These are phyloP conservation scores for Cytospora paraplurivora DNA, from an alignment of 2,329 filamentous ascomycete species.

Conservation along the genomic window DNA sequence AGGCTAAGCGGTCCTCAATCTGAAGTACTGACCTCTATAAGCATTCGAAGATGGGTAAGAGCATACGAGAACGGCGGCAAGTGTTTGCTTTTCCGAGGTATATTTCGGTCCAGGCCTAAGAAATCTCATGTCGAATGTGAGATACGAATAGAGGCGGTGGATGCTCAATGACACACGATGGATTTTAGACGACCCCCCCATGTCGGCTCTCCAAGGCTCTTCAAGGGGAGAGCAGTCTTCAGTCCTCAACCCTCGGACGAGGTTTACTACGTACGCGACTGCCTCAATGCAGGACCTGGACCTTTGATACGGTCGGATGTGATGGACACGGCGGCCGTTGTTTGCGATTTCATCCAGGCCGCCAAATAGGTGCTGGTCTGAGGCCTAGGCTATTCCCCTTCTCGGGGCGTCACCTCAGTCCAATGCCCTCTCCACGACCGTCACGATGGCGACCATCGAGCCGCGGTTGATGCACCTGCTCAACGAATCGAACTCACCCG, in stretches of 20 bases:
- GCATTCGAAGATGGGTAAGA: background rate
- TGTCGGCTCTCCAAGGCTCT: background rate
- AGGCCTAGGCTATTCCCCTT: constrained; percentile 22
- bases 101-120: too few species aligned
- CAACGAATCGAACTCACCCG: constrained; percentile 55
- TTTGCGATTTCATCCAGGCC: constrained; percentile 8
- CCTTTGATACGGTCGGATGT: constrained; percentile 9
- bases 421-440: constrained; percentile 43
- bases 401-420: constrained; percentile 28
- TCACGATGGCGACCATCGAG: constrained; percentile 67
- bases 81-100: too few species aligned
- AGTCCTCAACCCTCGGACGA: background rate
- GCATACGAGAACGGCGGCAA: background rate
- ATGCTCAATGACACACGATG: background rate
- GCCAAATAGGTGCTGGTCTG: constrained; percentile 14
- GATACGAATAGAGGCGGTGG: background rate
- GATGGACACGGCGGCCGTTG: constrained; percentile 19
- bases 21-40: background rate
- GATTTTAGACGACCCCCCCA: background rate
- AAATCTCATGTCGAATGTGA: background rate
- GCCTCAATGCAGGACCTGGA: constrained; percentile 1
- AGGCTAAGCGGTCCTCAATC: background rate
- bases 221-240: background rate
- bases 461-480: constrained; percentile 66
- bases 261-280: background rate